These are phyloP conservation scores for Oropetium thomaeum DNA, from an alignment of 176 grass and related monocot genomes.

Conservation along the genomic window DNA sequence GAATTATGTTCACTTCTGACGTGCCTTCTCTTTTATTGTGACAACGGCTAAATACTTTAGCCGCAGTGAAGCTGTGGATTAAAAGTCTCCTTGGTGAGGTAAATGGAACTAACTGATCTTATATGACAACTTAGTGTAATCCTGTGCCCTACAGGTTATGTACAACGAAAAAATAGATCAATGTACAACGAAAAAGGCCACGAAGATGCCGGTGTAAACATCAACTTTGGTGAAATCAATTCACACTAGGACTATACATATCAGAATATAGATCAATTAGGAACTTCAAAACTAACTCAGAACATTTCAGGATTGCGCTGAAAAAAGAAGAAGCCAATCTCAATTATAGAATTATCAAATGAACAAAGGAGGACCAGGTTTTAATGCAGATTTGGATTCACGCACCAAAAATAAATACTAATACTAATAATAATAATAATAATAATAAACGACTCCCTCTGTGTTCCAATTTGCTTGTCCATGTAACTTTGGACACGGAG, in stretches of 20 bases:
- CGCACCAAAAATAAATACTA: too few species aligned
- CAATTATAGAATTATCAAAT: background rate
- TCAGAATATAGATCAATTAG: background rate
- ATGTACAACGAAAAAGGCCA: conserved; percentile 58
- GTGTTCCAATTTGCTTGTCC: too few species aligned
- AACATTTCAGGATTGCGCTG: background rate
- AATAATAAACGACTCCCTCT: too few species aligned
- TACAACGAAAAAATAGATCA: too few species aligned
- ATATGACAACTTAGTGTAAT: conserved; percentile 8
- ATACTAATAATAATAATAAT: too few species aligned
- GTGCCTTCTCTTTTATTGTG: too few species aligned
- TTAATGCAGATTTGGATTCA: background rate
- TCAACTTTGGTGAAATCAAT: background rate
- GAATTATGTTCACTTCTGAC: background rate
- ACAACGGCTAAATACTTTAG: conserved; percentile 98
- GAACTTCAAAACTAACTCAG: background rate
- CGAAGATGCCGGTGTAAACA: conserved; percentile 11
- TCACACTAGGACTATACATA: background rate
- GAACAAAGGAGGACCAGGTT: background rate
- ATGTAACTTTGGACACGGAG: too few species aligned
- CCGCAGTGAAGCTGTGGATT: conserved; percentile 83
- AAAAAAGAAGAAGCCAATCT: background rate
- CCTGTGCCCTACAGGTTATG: conserved; percentile 54
- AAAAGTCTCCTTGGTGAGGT: background rate
- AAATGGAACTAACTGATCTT: background rate